phyloP scores from a whole-genome alignment of 1,284 basidiomycete genomes.

The Ganoderma lingzhi region DNA sequence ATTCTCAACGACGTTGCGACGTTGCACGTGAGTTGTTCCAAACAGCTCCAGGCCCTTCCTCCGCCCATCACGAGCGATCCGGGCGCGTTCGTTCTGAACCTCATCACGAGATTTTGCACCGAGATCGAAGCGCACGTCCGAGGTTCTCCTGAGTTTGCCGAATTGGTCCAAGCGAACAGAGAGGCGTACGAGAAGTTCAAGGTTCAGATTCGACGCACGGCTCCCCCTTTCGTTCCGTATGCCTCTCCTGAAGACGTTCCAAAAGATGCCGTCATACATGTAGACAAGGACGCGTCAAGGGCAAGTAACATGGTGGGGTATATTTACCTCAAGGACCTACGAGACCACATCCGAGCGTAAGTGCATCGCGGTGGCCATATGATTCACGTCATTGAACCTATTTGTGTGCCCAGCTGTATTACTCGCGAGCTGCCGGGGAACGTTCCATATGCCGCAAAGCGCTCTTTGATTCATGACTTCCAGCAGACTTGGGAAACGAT shows the following conservation, averaged over 20 bases:
- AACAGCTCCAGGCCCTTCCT: background rate
- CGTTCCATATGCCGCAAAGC: conserved; percentile 59
- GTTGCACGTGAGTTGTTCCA: background rate
- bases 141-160: conserved; percentile 44
- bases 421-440: conserved; percentile 61
- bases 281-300: background rate
- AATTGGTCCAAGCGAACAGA: conserved; percentile 47
- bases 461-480: conserved; percentile 50
- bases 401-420: conserved; percentile 45
- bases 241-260: background rate
- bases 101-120: conserved; percentile 54
- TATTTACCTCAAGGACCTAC: background rate
- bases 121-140: conserved; percentile 47
- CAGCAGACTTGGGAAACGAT: conserved; percentile 50
- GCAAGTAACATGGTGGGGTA: background rate
- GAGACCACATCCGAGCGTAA: background rate
- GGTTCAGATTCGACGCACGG: background rate
- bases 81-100: conserved; percentile 52
- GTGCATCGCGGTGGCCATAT: background rate
- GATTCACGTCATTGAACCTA: background rate
- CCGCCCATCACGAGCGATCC: background rate
- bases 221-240: background rate
- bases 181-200: conserved; percentile 37
- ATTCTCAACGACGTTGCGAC: background rate
- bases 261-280: background rate